Conservation (phyloP, 768 basidiomycete species). For the Suillus americanus region DNA sequence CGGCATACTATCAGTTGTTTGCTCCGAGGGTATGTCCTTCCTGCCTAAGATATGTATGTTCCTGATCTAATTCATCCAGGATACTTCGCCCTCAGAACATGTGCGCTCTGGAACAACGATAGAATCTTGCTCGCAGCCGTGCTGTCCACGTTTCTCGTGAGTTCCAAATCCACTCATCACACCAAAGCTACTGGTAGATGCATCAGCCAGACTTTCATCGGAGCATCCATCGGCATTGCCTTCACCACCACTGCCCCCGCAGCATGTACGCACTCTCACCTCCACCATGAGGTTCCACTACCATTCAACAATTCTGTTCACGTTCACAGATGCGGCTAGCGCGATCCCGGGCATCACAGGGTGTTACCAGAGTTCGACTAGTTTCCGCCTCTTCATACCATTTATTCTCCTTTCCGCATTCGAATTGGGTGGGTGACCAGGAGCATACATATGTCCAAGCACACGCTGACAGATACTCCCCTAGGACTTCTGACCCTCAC, state of each 20-base stretch:
- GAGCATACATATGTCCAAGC: too few species aligned
- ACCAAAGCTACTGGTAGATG: background rate
- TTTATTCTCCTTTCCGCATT: background rate
- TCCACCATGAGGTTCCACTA: too few species aligned
- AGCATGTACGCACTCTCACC: background rate
- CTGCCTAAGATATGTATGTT: background rate
- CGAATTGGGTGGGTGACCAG: background rate
- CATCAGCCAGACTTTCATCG: background rate
- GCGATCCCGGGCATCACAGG: background rate
- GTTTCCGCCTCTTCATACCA: background rate
- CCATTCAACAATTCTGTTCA: background rate
- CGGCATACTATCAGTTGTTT: background rate
- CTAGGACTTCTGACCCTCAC: background rate
- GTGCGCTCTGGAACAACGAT: background rate
- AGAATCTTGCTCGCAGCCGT: background rate
- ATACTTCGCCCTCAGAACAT: background rate
- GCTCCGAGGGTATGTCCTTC: background rate
- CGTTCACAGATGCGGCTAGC: background rate
- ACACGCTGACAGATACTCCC: background rate
- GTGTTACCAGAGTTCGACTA: background rate
- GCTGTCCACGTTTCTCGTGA: background rate
- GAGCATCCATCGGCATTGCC: background rate
- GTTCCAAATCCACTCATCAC: background rate
- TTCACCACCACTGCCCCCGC: background rate
- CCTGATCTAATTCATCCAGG: background rate